Conservation (phyloP, 805 yeast species). For the Yarrowia yakushimensis region DNA sequence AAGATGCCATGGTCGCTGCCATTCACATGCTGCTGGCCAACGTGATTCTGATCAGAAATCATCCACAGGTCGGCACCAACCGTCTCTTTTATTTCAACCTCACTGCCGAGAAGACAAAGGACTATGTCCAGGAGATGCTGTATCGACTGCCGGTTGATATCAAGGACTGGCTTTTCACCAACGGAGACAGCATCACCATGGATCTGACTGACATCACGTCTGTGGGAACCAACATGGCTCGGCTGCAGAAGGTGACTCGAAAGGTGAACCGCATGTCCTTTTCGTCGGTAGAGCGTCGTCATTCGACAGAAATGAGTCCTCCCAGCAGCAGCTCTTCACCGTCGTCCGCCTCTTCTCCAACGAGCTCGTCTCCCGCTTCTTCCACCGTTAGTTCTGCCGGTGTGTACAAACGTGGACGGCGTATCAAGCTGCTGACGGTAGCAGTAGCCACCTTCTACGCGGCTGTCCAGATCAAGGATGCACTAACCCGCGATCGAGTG, state of each 20-base stretch:
- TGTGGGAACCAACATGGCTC: slow-evolving; percentile 20
- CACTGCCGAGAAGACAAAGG: not conserved
- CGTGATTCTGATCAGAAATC: slow-evolving; percentile 11
- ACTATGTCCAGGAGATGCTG: slow-evolving; percentile 8
- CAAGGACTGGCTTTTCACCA: slow-evolving; percentile 24
- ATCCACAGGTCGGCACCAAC: slow-evolving; percentile 6
- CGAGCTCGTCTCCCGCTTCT: slow-evolving; percentile 2
- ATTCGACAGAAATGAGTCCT: slow-evolving; percentile 9
- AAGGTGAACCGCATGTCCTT: not conserved
- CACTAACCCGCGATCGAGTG: not conserved
- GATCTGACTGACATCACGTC: slow-evolving; percentile 10
- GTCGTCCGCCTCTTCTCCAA: not conserved
- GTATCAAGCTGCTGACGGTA: slow-evolving; percentile 15
- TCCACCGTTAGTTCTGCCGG: not conserved
- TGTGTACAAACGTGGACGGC: slow-evolving; percentile 15
- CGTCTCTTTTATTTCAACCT: slow-evolving; percentile 2
- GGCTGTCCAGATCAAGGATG: slow-evolving; percentile 8
- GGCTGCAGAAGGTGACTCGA: not conserved
- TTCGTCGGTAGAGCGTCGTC: not conserved
- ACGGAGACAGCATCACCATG: slow-evolving; percentile 2
- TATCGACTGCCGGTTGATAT: slow-evolving; percentile 10
- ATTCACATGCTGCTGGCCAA: slow-evolving; percentile 14
- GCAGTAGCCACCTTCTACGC: slow-evolving; percentile 19
- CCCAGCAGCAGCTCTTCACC: slow-evolving; percentile 7
- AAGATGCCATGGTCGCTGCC: slow-evolving; percentile 20